A percentile compares a stretch with the other conserved stretches of the same genome.
Conservation (phyloP, 225 moss, liverwort and hornwort species). For the Bryoerythrophyllum caledonicum region DNA sequence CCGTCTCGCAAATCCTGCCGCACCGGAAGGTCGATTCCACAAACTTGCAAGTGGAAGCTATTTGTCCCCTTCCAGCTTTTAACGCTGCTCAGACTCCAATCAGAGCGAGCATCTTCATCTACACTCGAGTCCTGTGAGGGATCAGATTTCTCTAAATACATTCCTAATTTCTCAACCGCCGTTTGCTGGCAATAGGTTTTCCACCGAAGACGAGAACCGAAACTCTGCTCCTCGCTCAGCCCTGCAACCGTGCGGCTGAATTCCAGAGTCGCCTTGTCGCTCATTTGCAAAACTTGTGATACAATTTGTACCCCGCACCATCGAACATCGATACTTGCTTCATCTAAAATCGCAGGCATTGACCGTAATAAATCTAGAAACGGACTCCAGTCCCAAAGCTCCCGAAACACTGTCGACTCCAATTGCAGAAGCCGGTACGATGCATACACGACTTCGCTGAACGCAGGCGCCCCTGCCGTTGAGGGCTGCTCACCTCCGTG, state of each 20-base stretch:
- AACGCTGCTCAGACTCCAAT: constrained; percentile 50
- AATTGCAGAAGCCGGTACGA: constrained; percentile 78
- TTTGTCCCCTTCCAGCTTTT: constrained; percentile 53
- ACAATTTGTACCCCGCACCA: constrained; percentile 88
- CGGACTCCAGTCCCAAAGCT: constrained; percentile 94
- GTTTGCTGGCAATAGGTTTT: constrained; percentile 66
- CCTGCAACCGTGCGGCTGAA: constrained; percentile 55
- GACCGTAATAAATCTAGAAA: constrained; percentile 75
- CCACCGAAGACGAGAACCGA: constrained; percentile 79
- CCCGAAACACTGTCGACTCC: constrained; percentile 79
- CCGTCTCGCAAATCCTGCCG: constrained; percentile 50
- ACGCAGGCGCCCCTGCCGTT: constrained; percentile 52
- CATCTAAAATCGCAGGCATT: constrained; percentile 44
- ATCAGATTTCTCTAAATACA: constrained; percentile 59
- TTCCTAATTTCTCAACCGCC: constrained; percentile 81
- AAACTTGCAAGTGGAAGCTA: constrained; percentile 72
- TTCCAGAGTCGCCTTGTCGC: constrained; percentile 67
- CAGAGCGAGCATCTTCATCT: constrained; percentile 25
- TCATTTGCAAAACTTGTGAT: constrained; percentile 75
- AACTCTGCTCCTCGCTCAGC: constrained; percentile 60
- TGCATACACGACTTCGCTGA: constrained; percentile 75
- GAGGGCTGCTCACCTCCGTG: constrained; percentile 34
- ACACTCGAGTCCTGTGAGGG: constrained; percentile 6
- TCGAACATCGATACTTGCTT: constrained; percentile 67
- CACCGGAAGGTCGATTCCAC: constrained; percentile 87